Evolutionary conservation across 1,284 basidiomycete species (phyloP).

Genomic region (Tranzscheliella williamsii): DNA sequence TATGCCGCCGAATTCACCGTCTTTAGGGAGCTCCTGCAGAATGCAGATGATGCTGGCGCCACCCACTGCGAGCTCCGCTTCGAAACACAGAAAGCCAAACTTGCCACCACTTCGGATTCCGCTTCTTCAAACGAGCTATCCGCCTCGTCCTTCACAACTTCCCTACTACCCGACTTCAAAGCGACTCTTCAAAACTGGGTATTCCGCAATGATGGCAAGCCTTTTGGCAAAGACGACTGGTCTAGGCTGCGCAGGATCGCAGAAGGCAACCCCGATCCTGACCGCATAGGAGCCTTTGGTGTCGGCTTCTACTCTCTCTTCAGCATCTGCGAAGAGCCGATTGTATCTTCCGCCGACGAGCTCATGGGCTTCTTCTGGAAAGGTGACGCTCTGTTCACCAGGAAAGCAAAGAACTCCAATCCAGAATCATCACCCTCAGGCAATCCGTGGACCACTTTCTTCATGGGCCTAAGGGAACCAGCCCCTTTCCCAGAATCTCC

Average conservation of each 20-base stretch:
- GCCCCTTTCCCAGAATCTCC: conserved; percentile 75
- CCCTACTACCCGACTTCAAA: conserved; percentile 57
- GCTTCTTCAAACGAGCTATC: neutral
- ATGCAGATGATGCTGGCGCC: conserved; percentile 90
- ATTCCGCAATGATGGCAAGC: conserved; percentile 78
- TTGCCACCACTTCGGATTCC: conserved; percentile 1
- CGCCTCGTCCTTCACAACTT: neutral
- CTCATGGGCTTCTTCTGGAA: conserved; percentile 96
- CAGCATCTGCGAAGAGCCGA: conserved; percentile 74
- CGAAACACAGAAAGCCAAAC: conserved; percentile 34
- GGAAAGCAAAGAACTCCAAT: conserved; percentile 40
- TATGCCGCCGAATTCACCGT: conserved; percentile 84
- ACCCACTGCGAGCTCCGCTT: conserved; percentile 57
- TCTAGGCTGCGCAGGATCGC: conserved; percentile 59
- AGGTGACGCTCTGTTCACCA: conserved; percentile 55
- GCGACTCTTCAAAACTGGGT: conserved; percentile 64
- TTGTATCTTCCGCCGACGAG: conserved; percentile 83
- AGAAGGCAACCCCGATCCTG: conserved; percentile 66
- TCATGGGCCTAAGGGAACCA: conserved; percentile 85
- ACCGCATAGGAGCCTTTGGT: conserved; percentile 64
- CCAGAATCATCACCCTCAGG: conserved; percentile 36
- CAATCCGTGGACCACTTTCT: conserved; percentile 81
- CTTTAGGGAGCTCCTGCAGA: conserved; percentile 89
- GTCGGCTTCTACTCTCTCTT: conserved; percentile 66
- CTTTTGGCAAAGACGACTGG: conserved; percentile 59